Evolutionary conservation across 2,329 filamentous ascomycete genomes (phyloP).

Genomic region (Arthroderma uncinatum): DNA sequence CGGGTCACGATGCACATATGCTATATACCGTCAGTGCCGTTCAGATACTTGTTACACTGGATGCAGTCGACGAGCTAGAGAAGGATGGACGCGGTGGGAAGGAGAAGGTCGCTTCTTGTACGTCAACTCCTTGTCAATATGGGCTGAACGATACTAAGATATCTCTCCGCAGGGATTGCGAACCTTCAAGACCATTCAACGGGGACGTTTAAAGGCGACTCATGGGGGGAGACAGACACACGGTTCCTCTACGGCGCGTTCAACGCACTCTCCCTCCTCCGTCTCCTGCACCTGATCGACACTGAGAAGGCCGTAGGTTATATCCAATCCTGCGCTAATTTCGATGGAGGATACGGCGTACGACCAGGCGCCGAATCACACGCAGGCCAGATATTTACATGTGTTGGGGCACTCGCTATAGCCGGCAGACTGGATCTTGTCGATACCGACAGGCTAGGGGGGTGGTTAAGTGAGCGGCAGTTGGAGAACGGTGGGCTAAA

Average conservation of each 20-base stretch:
- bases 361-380: conserved; percentile 87
- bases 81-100: conserved; percentile 54
- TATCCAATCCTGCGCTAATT: conserved; percentile 74
- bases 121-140: conserved; percentile 25
- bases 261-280: conserved; percentile 77
- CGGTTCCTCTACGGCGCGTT: conserved; percentile 86
- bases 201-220: conserved; percentile 84
- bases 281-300: conserved; percentile 61
- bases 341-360: conserved; percentile 88
- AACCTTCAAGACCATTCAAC: conserved; percentile 66
- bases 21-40: conserved; percentile 91
- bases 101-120: conserved; percentile 67
- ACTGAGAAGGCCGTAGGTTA: conserved; percentile 69
- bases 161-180: conserved; percentile 53
- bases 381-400: conserved; percentile 91
- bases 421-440: conserved; percentile 71
- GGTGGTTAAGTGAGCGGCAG: conserved; percentile 90
- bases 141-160: conserved; percentile 11
- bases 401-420: conserved; percentile 75
- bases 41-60: conserved; percentile 78
- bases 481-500: conserved; percentile 80
- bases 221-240: conserved; percentile 94
- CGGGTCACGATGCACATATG: conserved; percentile 91
- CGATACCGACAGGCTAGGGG: conserved; percentile 67
- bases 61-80: conserved; percentile 77